These are phyloP conservation scores for Pulveroboletus sp. DNA, from an alignment of 768 basidiomycete genomes.

Conservation along the genomic window DNA sequence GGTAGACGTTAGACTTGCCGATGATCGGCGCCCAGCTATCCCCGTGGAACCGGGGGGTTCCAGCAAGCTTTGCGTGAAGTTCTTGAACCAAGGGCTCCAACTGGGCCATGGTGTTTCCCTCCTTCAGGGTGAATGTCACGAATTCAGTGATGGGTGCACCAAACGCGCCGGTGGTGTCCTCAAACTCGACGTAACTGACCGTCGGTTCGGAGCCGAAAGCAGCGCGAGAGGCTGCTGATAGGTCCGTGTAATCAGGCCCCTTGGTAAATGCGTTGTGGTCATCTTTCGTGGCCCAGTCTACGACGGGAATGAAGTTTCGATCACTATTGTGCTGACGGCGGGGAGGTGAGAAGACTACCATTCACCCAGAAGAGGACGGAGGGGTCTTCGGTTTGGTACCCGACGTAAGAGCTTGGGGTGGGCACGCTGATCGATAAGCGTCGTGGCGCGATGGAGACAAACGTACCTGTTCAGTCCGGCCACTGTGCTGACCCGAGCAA, in stretches of 20 bases:
- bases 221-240: slow-evolving; percentile 2
- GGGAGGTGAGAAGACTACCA: slow-evolving; percentile 4
- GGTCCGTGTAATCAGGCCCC: slow-evolving; percentile 1
- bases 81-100: slow-evolving; percentile 20
- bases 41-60: slow-evolving; percentile 24
- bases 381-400: slow-evolving; percentile 27
- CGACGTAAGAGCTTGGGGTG: slow-evolving; percentile 25
- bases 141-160: slow-evolving; percentile 31
- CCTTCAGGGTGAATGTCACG: slow-evolving; percentile 30
- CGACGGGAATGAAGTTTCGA: slow-evolving; percentile 1
- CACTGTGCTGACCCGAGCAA: slow-evolving; percentile 7
- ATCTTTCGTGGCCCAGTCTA: slow-evolving; percentile 27
- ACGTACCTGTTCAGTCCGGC: slow-evolving; percentile 20
- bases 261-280: slow-evolving; percentile 13
- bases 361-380: slow-evolving; percentile 26
- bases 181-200: slow-evolving; percentile 19
- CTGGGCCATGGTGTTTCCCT: slow-evolving; percentile 15
- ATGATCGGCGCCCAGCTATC: slow-evolving; percentile 27
- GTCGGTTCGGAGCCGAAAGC: slow-evolving; percentile 19
- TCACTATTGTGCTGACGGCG: slow-evolving; percentile 3
- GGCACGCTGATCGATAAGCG: slow-evolving; percentile 5
- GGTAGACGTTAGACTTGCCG: slow-evolving; percentile 15
- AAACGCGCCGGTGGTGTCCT: slow-evolving; percentile 15
- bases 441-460: background rate
- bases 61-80: slow-evolving; percentile 18